Percentiles rank a stretch among this genome's conserved stretches.
Evolutionary conservation across 1,139 yeast species (phyloP).

Genomic region (Yamadazyma mexicana): DNA sequence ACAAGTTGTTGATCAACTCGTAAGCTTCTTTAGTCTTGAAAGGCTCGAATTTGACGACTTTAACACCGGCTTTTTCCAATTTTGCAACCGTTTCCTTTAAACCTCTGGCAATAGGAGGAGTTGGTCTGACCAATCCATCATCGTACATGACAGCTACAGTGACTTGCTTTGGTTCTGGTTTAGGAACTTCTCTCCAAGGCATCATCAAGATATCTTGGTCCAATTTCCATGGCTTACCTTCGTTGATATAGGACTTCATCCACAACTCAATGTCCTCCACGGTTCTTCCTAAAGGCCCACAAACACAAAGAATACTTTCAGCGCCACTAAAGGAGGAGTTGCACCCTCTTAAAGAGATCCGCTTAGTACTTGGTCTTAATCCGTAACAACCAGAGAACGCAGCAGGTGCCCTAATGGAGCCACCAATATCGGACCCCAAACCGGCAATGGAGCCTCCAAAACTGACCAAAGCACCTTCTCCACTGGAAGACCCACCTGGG

Average conservation of each 20-base stretch:
- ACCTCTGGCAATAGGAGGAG: conserved; percentile 57
- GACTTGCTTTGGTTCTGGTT: conserved; percentile 38
- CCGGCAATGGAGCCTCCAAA: conserved; percentile 68
- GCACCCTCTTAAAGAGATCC: conserved; percentile 53
- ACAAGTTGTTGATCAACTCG: conserved; percentile 51
- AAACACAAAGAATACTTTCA: conserved; percentile 56
- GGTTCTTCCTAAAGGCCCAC: conserved; percentile 63
- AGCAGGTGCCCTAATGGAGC: conserved; percentile 74
- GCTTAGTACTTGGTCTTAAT: conserved; percentile 64
- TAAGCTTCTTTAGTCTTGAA: conserved; percentile 50
- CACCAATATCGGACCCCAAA: conserved; percentile 78
- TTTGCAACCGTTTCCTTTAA: conserved; percentile 26
- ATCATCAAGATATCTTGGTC: conserved; percentile 56
- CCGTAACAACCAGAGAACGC: conserved; percentile 69
- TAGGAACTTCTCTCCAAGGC: conserved; percentile 60
- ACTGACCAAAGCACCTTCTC: conserved; percentile 70
- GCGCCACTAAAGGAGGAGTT: conserved; percentile 54
- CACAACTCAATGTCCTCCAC: conserved; percentile 64
- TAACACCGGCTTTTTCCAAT: conserved; percentile 29
- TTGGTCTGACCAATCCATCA: conserved; percentile 36
- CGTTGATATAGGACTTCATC: conserved; percentile 54
- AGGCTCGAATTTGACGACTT: conserved; percentile 48
- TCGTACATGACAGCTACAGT: conserved; percentile 41
- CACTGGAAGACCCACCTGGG: conserved; percentile 69
- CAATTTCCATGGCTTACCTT: conserved; percentile 67